These are phyloP conservation scores for Kandelia obovata DNA, from an alignment of 345 rosid species.

Conservation along the genomic window DNA sequence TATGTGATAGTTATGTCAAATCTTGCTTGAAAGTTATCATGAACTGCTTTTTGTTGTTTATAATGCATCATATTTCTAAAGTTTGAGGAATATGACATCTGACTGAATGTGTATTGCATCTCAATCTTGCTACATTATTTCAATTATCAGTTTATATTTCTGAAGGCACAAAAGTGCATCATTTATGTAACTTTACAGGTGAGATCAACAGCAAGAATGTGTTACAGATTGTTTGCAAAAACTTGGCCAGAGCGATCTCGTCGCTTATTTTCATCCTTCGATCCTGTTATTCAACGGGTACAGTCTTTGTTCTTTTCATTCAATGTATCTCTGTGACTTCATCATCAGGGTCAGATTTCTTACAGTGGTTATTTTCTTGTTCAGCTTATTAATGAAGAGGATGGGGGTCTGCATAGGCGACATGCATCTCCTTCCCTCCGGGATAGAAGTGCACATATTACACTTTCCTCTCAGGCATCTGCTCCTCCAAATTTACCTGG, in stretches of 20 bases:
- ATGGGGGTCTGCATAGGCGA: slow-evolving; percentile 91
- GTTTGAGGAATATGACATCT: too few species aligned
- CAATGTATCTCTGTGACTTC: not conserved
- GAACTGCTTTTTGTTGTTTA: too few species aligned
- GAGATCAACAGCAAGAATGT: slow-evolving; percentile 93
- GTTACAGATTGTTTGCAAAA: slow-evolving; percentile 96
- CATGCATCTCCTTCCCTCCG: slow-evolving; percentile 95
- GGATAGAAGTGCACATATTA: slow-evolving; percentile 71
- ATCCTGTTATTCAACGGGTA: slow-evolving; percentile 98
- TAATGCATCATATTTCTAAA: too few species aligned
- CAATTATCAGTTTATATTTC: not conserved
- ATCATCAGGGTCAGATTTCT: not conserved
- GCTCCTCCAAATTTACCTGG: slow-evolving; percentile 61
- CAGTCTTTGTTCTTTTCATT: slow-evolving; percentile 1
- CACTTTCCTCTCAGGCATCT: slow-evolving; percentile 51
- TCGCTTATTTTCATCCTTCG: slow-evolving; percentile 85
- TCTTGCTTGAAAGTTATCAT: too few species aligned
- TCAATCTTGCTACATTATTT: too few species aligned
- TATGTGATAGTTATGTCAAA: too few species aligned
- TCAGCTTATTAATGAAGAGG: slow-evolving; percentile 93
- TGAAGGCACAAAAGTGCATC: not conserved
- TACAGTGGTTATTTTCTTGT: not conserved
- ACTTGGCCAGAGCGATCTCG: slow-evolving; percentile 99
- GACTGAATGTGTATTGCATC: too few species aligned
- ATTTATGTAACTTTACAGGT: slow-evolving; percentile 49